phyloP scores from a whole-genome alignment of 1,139 yeast species.

The Pichia sp. region DNA sequence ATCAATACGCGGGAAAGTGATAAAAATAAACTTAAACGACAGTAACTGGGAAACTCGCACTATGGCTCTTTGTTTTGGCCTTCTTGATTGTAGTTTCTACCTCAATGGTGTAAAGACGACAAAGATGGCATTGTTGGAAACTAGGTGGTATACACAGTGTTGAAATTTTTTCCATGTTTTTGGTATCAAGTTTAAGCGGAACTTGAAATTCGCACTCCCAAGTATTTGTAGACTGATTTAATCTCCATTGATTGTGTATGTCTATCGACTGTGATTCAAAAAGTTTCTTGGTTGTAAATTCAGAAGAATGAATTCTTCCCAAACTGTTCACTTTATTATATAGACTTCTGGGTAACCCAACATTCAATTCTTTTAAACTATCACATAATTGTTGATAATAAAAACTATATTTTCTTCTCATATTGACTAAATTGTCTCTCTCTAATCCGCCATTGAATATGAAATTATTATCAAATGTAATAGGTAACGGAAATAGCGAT shows the following conservation, averaged over 20 bases:
- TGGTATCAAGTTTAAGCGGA: conserved; percentile 14
- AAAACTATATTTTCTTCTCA: conserved; percentile 12
- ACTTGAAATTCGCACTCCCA: conserved; percentile 13
- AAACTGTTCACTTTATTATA: conserved; percentile 13
- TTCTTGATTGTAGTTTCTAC: conserved; percentile 11
- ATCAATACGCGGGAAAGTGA: neutral
- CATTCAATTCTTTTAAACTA: conserved; percentile 5
- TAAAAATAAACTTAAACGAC: neutral
- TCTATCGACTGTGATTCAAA: conserved; percentile 11
- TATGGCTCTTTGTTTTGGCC: conserved; percentile 3
- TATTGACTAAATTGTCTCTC: conserved; percentile 1
- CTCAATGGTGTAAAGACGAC: conserved; percentile 18
- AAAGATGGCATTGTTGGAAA: conserved; percentile 22
- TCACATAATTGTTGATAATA: conserved; percentile 12
- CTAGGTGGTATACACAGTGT: conserved; percentile 17
- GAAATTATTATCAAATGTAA: conserved; percentile 20
- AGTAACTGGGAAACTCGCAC: conserved; percentile 7
- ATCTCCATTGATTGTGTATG: conserved; percentile 13
- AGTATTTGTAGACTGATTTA: conserved; percentile 1
- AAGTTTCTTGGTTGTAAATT: conserved; percentile 8
- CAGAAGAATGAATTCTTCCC: conserved; percentile 2
- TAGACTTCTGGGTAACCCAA: conserved; percentile 9
- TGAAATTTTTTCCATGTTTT: conserved; percentile 5
- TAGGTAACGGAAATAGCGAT: conserved; percentile 20
- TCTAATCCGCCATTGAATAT: conserved; percentile 12